Conservation (phyloP, 441 rosid species). For the Gossypium schwendimanii region DNA sequence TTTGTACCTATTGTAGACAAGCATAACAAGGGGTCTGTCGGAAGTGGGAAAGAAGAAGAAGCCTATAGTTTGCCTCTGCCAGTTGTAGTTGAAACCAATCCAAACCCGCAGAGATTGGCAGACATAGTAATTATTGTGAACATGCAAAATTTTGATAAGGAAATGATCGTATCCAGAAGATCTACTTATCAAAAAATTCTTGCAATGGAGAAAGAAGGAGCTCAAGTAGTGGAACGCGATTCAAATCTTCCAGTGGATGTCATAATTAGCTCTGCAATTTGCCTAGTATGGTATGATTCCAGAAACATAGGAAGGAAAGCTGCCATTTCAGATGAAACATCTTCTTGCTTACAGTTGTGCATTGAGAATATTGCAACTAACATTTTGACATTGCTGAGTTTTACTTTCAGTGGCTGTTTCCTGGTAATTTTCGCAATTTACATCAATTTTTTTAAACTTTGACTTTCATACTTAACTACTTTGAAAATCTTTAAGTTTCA, state of each 20-base stretch:
- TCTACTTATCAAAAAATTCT: slow-evolving; percentile 74
- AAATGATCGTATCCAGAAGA: slow-evolving; percentile 81
- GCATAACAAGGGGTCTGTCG: slow-evolving; percentile 22
- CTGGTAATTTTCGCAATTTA: slow-evolving; percentile 52
- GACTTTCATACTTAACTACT: slow-evolving; percentile 1
- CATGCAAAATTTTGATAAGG: slow-evolving; percentile 66
- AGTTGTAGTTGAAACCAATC: slow-evolving; percentile 29
- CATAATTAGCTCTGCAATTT: slow-evolving; percentile 59
- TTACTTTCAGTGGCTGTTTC: slow-evolving; percentile 71
- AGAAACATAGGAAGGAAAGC: slow-evolving; percentile 52
- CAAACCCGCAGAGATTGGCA: slow-evolving; percentile 24
- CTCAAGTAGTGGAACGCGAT: slow-evolving; percentile 89
- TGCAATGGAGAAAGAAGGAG: slow-evolving; percentile 76
- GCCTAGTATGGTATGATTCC: slow-evolving; percentile 81
- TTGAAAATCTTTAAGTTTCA: background rate
- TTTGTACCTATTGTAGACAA: slow-evolving; percentile 34
- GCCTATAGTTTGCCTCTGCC: slow-evolving; percentile 31
- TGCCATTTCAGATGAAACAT: slow-evolving; percentile 48
- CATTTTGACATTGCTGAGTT: slow-evolving; percentile 72
- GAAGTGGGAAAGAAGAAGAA: slow-evolving; percentile 35
- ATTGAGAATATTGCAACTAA: slow-evolving; percentile 78
- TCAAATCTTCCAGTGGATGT: slow-evolving; percentile 73
- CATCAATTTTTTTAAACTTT: background rate
- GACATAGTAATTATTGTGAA: slow-evolving; percentile 57
- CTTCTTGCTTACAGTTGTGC: slow-evolving; percentile 60